Percentiles rank a stretch among this genome's conserved stretches.
phyloP scores from a whole-genome alignment of 2,329 filamentous ascomycete species.

The Plectosphaerella sp. region DNA sequence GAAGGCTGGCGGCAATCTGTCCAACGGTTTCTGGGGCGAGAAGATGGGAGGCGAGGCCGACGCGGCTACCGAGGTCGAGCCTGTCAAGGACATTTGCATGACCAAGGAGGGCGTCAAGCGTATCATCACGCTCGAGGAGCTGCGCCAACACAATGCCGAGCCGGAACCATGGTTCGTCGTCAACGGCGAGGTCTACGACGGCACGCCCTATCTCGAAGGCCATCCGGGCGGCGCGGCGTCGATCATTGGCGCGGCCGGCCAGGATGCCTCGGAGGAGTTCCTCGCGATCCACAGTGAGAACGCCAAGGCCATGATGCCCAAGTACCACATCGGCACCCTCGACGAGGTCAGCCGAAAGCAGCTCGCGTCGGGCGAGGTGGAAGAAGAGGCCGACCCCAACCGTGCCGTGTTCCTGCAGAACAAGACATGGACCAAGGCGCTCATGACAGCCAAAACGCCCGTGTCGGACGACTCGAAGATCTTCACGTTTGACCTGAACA shows the following conservation, averaged over 20 bases:
- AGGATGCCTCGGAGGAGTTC: conserved; percentile 84
- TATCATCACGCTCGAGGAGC: conserved; percentile 64
- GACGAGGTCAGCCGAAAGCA: conserved; percentile 51
- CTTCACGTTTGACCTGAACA: conserved; percentile 76
- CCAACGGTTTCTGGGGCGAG: conserved; percentile 84
- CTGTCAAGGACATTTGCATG: conserved; percentile 69
- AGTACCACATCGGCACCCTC: conserved; percentile 79
- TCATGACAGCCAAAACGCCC: conserved; percentile 61
- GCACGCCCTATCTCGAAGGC: conserved; percentile 71
- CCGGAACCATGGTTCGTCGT: conserved; percentile 81
- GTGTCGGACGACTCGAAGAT: conserved; percentile 76
- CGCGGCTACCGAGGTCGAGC: conserved; percentile 37
- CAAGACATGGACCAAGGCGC: conserved; percentile 68
- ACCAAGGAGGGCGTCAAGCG: conserved; percentile 62
- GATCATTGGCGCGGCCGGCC: conserved; percentile 75
- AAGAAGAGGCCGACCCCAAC: conserved; percentile 27
- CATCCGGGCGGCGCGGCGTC: conserved; percentile 86
- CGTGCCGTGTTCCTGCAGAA: conserved; percentile 65
- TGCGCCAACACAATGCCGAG: conserved; percentile 62
- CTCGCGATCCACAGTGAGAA: conserved; percentile 90
- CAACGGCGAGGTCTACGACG: conserved; percentile 84
- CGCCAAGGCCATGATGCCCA: conserved; percentile 83
- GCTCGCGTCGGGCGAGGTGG: conserved; percentile 41
- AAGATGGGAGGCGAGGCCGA: conserved; percentile 49
- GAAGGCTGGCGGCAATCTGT: conserved; percentile 72